phyloP scores from a whole-genome alignment of 2,329 filamentous ascomycete genomes.

The Furcasterigmium furcatum region DNA sequence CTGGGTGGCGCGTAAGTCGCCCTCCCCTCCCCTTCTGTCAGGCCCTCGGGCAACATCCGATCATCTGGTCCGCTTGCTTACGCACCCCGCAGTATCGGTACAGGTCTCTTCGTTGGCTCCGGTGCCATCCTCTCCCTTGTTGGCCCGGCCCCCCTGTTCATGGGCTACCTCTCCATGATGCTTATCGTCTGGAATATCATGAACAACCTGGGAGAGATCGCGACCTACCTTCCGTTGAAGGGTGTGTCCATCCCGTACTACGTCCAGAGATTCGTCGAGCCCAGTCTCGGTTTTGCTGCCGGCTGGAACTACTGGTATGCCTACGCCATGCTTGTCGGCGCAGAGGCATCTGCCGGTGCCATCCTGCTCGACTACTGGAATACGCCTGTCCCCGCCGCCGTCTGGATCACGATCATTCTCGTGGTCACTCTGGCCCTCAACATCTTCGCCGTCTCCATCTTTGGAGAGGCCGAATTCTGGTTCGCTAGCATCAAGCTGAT shows the following conservation, averaged over 20 bases:
- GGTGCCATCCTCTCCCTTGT: slow-evolving; percentile 51
- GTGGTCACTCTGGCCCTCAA: slow-evolving; percentile 52
- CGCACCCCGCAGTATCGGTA: slow-evolving; percentile 45
- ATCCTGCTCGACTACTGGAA: slow-evolving; percentile 62
- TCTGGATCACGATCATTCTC: slow-evolving; percentile 59
- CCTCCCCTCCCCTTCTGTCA: too few relatives aligned
- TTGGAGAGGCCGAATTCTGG: slow-evolving; percentile 61
- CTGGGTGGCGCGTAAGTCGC: slow-evolving; percentile 41
- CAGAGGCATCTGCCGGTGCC: slow-evolving; percentile 54
- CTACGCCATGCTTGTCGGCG: slow-evolving; percentile 54
- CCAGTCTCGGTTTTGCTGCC: slow-evolving; percentile 51
- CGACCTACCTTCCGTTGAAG: slow-evolving; percentile 49
- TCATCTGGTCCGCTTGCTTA: slow-evolving; percentile 2
- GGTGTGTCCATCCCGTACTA: slow-evolving; percentile 57
- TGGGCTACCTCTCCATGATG: slow-evolving; percentile 62
- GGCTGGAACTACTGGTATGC: slow-evolving; percentile 60
- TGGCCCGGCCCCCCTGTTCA: slow-evolving; percentile 65
- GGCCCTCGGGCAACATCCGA: background rate
- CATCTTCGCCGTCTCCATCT: slow-evolving; percentile 53
- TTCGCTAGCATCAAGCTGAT: slow-evolving; percentile 59
- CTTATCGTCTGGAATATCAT: slow-evolving; percentile 49
- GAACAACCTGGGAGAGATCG: slow-evolving; percentile 54
- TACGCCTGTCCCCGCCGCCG: slow-evolving; percentile 43
- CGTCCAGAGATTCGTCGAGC: slow-evolving; percentile 52
- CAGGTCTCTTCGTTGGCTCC: slow-evolving; percentile 61